A percentile compares a stretch with the other conserved stretches of the same genome.
Conservation (phyloP, 192 early-diverging fungal species). For the Dissophora globulifera region DNA sequence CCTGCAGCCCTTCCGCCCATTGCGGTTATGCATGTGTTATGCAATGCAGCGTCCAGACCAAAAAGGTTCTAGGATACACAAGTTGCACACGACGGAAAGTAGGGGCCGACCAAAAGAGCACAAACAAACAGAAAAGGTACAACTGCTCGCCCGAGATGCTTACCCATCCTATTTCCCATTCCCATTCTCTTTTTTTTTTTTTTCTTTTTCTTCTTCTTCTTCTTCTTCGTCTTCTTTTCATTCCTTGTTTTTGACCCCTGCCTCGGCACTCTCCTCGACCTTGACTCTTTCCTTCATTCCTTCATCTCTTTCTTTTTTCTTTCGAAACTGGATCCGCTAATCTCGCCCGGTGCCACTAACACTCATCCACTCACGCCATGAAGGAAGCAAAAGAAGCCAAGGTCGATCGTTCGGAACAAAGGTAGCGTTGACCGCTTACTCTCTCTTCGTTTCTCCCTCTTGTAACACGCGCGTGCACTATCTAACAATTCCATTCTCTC, state of each 20-base stretch:
- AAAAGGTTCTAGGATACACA: too few relatives aligned
- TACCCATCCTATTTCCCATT: background rate
- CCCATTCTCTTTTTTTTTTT: background rate
- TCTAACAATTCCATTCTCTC: background rate
- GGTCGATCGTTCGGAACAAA: constrained; percentile 44
- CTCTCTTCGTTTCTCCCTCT: too few relatives aligned
- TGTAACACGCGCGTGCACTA: background rate
- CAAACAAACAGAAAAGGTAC: background rate
- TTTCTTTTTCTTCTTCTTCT: background rate
- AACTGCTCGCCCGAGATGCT: background rate
- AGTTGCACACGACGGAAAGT: constrained; percentile 7
- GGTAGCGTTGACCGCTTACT: background rate
- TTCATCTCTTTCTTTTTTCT: too few relatives aligned
- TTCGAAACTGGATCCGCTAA: too few relatives aligned
- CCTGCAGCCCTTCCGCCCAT: too few relatives aligned
- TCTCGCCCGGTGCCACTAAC: background rate
- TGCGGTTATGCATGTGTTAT: too few relatives aligned
- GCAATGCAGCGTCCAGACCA: too few relatives aligned
- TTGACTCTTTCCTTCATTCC: too few relatives aligned
- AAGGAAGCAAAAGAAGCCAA: constrained; percentile 13
- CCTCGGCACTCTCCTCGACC: too few relatives aligned
- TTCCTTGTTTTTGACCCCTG: too few relatives aligned
- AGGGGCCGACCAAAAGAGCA: background rate
- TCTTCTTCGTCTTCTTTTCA: background rate
- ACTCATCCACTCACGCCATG: background rate